These are phyloP conservation scores for Cadophora gregata DNA, from an alignment of 2,329 filamentous ascomycete species.

Conservation along the genomic window DNA sequence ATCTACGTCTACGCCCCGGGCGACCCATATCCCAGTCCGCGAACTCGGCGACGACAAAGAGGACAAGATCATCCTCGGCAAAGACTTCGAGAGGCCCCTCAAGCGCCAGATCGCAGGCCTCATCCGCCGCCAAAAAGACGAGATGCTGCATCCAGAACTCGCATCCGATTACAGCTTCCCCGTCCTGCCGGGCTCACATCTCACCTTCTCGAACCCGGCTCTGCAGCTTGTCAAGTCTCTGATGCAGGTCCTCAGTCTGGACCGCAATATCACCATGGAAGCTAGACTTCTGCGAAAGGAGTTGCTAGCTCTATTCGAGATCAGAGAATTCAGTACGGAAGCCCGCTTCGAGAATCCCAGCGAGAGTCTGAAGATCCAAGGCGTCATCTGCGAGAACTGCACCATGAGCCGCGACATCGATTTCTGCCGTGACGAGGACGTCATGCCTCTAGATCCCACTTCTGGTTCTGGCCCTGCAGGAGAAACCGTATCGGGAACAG, in stretches of 20 bases:
- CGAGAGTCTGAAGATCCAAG: slow-evolving; percentile 72
- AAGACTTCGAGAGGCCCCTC: slow-evolving; percentile 83
- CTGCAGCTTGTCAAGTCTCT: slow-evolving; percentile 91
- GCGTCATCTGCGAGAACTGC: slow-evolving; percentile 88
- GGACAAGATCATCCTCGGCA: slow-evolving; percentile 71
- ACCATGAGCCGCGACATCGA: slow-evolving; percentile 89
- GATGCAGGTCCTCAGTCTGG: slow-evolving; percentile 89
- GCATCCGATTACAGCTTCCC: slow-evolving; percentile 89
- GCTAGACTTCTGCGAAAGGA: slow-evolving; percentile 89
- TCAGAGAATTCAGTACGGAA: slow-evolving; percentile 89
- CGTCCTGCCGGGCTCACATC: slow-evolving; percentile 73
- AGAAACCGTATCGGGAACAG: not conserved
- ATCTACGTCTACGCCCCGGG: slow-evolving; percentile 58
- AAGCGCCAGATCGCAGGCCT: slow-evolving; percentile 86
- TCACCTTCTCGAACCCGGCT: slow-evolving; percentile 71
- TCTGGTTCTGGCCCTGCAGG: slow-evolving; percentile 17
- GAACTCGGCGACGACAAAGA: slow-evolving; percentile 64
- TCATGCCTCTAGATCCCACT: slow-evolving; percentile 59
- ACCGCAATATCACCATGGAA: slow-evolving; percentile 89
- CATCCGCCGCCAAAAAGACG: slow-evolving; percentile 84
- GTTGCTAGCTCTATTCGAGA: slow-evolving; percentile 86
- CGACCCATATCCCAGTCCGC: slow-evolving; percentile 63
- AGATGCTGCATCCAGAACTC: slow-evolving; percentile 87
- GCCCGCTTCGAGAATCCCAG: slow-evolving; percentile 89
- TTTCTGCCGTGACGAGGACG: slow-evolving; percentile 85